These are phyloP conservation scores for Stachybotrys chartarum DNA, from an alignment of 2,329 filamentous ascomycete species.

Conservation along the genomic window DNA sequence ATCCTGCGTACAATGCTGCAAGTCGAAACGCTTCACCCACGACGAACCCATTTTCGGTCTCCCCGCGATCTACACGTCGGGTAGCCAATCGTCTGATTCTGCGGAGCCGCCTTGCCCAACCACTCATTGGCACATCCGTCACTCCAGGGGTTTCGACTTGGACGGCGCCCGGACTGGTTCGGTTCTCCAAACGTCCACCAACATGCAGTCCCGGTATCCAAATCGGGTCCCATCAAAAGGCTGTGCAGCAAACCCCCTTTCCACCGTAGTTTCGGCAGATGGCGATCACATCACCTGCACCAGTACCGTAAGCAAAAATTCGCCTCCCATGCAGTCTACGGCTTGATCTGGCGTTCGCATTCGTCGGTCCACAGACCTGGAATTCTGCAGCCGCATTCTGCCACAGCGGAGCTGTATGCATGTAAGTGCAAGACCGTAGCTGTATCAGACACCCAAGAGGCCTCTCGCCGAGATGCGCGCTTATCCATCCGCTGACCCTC, in stretches of 20 bases:
- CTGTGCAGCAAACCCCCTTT: background rate
- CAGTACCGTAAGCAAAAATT: background rate
- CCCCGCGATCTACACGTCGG: background rate
- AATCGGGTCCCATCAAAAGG: background rate
- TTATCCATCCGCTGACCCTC: background rate
- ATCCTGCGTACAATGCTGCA: too few relatives aligned
- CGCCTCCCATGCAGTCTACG: background rate
- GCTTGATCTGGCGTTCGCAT: background rate
- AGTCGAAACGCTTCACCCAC: background rate
- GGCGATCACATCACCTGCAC: background rate
- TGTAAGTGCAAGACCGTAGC: background rate
- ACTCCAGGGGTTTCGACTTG: background rate
- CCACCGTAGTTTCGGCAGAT: background rate
- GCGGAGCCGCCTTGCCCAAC: background rate
- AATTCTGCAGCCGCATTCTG: too few relatives aligned
- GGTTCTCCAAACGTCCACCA: background rate
- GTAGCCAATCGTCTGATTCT: background rate
- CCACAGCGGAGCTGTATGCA: background rate
- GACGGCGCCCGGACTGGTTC: background rate
- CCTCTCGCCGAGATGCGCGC: background rate
- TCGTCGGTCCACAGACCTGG: background rate
- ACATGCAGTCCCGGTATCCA: background rate
- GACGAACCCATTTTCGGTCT: background rate
- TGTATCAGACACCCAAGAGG: background rate
- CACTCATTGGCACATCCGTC: background rate